Evolutionary conservation across 1,284 basidiomycete genomes (phyloP).

Genomic region (Ustilago esculenta): DNA sequence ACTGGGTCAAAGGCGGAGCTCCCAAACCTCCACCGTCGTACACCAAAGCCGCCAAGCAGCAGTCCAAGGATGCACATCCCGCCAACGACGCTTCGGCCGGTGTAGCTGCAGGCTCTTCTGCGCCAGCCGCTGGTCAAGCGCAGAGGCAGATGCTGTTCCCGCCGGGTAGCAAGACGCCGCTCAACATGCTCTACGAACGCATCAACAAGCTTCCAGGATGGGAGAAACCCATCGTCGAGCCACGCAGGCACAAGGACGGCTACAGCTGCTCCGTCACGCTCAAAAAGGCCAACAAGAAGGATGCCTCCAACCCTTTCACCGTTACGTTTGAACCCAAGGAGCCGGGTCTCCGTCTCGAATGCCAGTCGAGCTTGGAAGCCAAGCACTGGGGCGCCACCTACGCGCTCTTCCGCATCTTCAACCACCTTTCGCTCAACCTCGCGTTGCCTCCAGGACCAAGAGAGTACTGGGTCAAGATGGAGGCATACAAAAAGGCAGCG

Average conservation of each 20-base stretch:
- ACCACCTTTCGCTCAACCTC: constrained; percentile 57
- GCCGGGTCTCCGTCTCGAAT: constrained; percentile 53
- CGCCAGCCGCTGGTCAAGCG: constrained; percentile 1
- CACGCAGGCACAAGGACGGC: constrained; percentile 50
- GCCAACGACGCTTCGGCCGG: not conserved
- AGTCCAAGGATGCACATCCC: constrained; percentile 7
- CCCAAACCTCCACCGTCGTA: constrained; percentile 55
- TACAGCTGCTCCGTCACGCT: constrained; percentile 61
- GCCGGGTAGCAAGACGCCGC: constrained; percentile 65
- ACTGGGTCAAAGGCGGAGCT: constrained; percentile 65
- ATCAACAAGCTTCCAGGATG: constrained; percentile 62
- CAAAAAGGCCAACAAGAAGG: constrained; percentile 64
- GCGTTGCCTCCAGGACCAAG: constrained; percentile 64
- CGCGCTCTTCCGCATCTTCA: constrained; percentile 64
- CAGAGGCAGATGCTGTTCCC: constrained; percentile 62
- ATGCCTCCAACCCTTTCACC: constrained; percentile 56
- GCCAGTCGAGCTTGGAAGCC: constrained; percentile 52
- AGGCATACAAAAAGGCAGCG: constrained; percentile 56
- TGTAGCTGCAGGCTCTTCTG: constrained; percentile 5
- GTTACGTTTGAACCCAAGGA: constrained; percentile 63
- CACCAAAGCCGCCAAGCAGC: constrained; percentile 46
- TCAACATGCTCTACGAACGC: constrained; percentile 65
- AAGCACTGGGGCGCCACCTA: constrained; percentile 68
- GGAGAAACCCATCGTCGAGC: constrained; percentile 62
- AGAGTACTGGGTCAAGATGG: constrained; percentile 65